Percentiles rank a stretch among this genome's conserved stretches.
Evolutionary conservation across 2,329 filamentous ascomycete genomes (phyloP).

Genomic region (Fusarium caatingaense): DNA sequence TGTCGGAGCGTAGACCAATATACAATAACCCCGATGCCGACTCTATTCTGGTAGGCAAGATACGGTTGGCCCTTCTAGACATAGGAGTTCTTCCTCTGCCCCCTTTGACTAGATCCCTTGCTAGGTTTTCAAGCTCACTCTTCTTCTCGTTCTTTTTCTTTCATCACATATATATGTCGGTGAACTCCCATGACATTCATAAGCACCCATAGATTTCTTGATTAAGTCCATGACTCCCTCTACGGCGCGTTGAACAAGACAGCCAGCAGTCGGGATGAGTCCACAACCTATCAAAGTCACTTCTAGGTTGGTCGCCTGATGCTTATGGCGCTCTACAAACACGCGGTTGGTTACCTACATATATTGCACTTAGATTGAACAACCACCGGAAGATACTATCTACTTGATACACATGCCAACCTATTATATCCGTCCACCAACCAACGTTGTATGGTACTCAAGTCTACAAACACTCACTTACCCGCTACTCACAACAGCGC

Average conservation of each 20-base stretch:
- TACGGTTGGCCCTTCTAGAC: no score
- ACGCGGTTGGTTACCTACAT: background rate
- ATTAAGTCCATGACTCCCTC: no score
- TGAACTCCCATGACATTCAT: no score
- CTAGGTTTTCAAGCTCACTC: no score
- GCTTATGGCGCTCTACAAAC: background rate
- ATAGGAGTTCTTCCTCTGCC: no score
- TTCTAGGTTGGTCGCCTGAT: background rate
- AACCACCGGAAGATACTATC: background rate
- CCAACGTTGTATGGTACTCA: background rate
- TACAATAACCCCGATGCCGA: no score
- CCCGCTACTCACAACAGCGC: background rate
- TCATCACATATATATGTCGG: no score
- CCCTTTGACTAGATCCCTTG: no score
- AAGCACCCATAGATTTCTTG: no score
- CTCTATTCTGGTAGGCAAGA: fast-evolving
- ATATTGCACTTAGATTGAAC: background rate
- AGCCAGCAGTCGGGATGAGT: background rate
- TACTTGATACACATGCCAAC: background rate
- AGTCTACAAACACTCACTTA: background rate
- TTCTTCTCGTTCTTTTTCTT: no score
- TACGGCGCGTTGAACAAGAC: no score
- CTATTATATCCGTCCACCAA: background rate
- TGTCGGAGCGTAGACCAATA: no score
- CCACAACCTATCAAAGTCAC: background rate